Evolutionary conservation across 495 filamentous ascomycete species (phyloP).

Genomic region (Hypoxylon rickii): DNA sequence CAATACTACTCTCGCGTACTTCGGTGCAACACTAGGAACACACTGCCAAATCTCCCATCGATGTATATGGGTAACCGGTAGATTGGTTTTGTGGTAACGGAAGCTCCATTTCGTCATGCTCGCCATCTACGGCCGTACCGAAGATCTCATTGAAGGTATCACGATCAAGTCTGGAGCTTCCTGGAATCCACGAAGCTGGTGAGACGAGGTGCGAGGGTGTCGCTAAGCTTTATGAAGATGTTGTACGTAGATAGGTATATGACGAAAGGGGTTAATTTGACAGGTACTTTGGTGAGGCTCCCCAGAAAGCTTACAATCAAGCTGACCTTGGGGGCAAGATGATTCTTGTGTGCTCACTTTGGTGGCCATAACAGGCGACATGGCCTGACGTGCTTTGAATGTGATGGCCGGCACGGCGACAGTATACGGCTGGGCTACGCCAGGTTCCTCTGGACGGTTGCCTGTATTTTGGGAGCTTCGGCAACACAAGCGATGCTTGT

Average conservation of each 20-base stretch:
- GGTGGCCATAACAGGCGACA: background rate
- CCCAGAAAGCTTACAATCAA: background rate
- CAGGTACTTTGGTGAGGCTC: background rate
- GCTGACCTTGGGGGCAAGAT: background rate
- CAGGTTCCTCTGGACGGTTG: no score
- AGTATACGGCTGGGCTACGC: no score
- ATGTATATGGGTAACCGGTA: slow-evolving; percentile 16
- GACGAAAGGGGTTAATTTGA: background rate
- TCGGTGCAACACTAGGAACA: slow-evolving; percentile 18
- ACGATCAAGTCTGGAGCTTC: slow-evolving; percentile 29
- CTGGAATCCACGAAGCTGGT: slow-evolving; percentile 23
- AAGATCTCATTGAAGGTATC: slow-evolving; percentile 26
- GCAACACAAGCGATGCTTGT: slow-evolving; percentile 13
- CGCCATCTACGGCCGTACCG: slow-evolving; percentile 31
- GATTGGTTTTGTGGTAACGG: slow-evolving; percentile 8
- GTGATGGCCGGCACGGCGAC: background rate
- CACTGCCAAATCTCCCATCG: slow-evolving; percentile 5
- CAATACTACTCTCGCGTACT: background rate
- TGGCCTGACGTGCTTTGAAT: background rate
- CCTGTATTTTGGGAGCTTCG: slow-evolving; percentile 16
- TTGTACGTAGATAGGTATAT: no score
- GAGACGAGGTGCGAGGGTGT: slow-evolving; percentile 25
- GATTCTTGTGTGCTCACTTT: no score
- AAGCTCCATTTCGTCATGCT: slow-evolving; percentile 12
- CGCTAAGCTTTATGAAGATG: slow-evolving; percentile 13